Conservation (phyloP, 768 basidiomycete species). For the Lentinula sp. region DNA sequence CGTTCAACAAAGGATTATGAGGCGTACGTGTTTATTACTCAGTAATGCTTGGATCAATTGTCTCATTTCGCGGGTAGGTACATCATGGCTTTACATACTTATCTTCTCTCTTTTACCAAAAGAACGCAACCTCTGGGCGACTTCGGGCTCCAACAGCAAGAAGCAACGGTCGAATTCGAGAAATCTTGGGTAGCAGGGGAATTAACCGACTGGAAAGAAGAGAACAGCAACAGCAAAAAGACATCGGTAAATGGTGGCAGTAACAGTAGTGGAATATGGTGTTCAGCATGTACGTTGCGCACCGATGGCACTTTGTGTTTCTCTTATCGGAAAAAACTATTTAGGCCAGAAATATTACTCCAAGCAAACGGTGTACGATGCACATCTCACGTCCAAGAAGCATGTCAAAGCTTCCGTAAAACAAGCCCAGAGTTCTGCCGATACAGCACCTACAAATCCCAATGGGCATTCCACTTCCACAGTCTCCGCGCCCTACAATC, state of each 20-base stretch:
- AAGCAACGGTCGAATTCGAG: conserved; percentile 66
- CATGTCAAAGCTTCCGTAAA: conserved; percentile 88
- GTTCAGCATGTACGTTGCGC: conserved; percentile 72
- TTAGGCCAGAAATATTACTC: conserved; percentile 92
- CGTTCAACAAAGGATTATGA: conserved; percentile 75
- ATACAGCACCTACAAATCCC: conserved; percentile 44
- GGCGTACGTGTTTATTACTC: conserved; percentile 38
- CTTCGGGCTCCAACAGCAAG: conserved; percentile 58
- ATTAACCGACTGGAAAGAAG: conserved; percentile 73
- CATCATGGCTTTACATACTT: conserved; percentile 73
- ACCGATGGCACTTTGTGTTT: conserved; percentile 6
- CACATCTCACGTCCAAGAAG: conserved; percentile 92
- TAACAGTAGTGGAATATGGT: conserved; percentile 74
- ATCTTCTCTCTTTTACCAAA: conserved; percentile 82
- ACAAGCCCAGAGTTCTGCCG: conserved; percentile 41
- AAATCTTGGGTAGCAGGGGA: conserved; percentile 75
- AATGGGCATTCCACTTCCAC: conserved; percentile 42
- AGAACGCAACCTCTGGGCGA: conserved; percentile 82
- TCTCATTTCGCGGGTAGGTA: conserved; percentile 46
- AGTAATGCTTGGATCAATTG: conserved; percentile 6
- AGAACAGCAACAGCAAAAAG: conserved; percentile 29
- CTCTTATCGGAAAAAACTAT: not conserved
- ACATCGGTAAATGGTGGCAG: conserved; percentile 32
- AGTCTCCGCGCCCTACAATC: conserved; percentile 20
- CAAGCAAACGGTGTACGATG: conserved; percentile 97